A percentile compares a stretch with the other conserved stretches of the same genome.
These are phyloP conservation scores for Rhizoctonia solani DNA, from an alignment of 1,284 basidiomycete genomes.

Conservation along the genomic window DNA sequence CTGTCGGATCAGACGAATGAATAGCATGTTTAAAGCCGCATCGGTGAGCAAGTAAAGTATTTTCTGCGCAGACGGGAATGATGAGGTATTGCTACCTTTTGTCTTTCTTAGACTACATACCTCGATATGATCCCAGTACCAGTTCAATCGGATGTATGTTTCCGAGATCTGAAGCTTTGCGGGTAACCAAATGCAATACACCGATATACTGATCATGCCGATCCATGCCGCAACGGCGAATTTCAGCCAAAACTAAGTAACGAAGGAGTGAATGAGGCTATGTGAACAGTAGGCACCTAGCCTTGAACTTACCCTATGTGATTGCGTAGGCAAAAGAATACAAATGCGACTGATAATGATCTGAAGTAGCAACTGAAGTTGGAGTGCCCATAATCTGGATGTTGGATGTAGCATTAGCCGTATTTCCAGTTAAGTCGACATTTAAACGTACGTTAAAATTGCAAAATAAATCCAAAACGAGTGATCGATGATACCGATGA, in stretches of 20 bases:
- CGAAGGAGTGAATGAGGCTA: not conserved
- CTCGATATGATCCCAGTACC: conserved; percentile 32
- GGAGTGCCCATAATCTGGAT: conserved; percentile 1
- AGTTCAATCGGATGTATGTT: conserved; percentile 31
- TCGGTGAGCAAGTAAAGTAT: conserved; percentile 39
- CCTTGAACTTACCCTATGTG: not conserved
- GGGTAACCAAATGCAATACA: conserved; percentile 38
- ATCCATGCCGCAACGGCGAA: conserved; percentile 34
- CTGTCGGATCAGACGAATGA: conserved; percentile 33
- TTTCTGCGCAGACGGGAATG: conserved; percentile 7
- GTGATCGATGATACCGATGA: conserved; percentile 24
- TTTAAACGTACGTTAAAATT: conserved; percentile 33
- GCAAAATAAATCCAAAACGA: conserved; percentile 35
- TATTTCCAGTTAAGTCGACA: not conserved
- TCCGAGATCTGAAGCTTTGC: conserved; percentile 37
- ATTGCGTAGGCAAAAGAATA: conserved; percentile 11
- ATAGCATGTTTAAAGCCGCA: conserved; percentile 33
- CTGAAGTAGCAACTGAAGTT: conserved; percentile 38
- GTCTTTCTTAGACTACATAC: not conserved
- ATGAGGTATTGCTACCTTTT: not conserved
- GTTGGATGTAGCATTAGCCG: not conserved
- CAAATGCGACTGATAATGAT: conserved; percentile 37
- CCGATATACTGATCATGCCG: conserved; percentile 32
- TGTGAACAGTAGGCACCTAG: not conserved
- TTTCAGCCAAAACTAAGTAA: conserved; percentile 32